These are phyloP conservation scores for Fusarium avenaceum DNA, from an alignment of 2,329 filamentous ascomycete genomes.

Conservation along the genomic window DNA sequence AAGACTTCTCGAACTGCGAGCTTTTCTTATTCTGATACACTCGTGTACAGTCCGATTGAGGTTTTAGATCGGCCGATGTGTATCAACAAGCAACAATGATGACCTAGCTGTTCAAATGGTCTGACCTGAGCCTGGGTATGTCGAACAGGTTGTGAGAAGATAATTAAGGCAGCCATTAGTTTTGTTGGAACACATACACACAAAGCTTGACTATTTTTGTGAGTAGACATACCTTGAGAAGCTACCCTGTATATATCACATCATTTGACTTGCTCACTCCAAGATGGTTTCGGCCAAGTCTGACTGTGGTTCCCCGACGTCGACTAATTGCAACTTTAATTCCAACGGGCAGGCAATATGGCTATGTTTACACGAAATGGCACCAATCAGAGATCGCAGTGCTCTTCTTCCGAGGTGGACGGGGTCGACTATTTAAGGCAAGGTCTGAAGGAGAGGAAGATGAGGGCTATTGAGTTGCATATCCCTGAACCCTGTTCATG, in stretches of 20 bases:
- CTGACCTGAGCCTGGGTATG: background rate
- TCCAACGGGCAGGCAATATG: slow-evolving; percentile 3
- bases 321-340: slow-evolving; percentile 18
- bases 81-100: background rate
- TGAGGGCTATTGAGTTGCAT: slow-evolving; percentile 40
- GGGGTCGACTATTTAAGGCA: slow-evolving; percentile 5
- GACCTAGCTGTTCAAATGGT: background rate
- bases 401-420: background rate
- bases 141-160: background rate
- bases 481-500: slow-evolving; percentile 45
- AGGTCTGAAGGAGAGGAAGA: slow-evolving; percentile 29
- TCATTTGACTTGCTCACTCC: background rate
- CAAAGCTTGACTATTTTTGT: background rate
- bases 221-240: background rate
- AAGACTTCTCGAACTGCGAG: background rate
- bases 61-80: background rate
- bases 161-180: background rate
- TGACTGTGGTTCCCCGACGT: slow-evolving; percentile 14
- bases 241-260: background rate
- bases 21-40: background rate
- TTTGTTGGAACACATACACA: background rate
- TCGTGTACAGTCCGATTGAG: background rate
- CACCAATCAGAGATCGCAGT: slow-evolving; percentile 27
- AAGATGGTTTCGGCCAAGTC: slow-evolving; percentile 15
- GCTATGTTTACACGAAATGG: slow-evolving; percentile 2